Evolutionary conservation across 1,284 basidiomycete species (phyloP).

Genomic region (Leccinum angustisporum): DNA sequence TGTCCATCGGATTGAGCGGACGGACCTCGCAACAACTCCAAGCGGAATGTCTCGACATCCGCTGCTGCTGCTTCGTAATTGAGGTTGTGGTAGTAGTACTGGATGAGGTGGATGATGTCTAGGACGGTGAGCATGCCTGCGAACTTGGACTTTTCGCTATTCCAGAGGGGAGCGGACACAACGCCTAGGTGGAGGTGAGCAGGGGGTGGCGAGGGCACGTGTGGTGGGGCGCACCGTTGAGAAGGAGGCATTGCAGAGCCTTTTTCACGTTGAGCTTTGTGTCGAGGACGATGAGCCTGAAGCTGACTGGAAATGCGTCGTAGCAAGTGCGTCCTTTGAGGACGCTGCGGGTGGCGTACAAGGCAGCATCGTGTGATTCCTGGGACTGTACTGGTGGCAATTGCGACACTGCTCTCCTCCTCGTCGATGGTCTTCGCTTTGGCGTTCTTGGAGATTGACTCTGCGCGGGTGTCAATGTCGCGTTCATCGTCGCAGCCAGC

Average conservation of each 20-base stretch:
- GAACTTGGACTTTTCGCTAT: constrained; percentile 86
- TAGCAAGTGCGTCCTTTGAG: constrained; percentile 87
- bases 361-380: constrained; percentile 72
- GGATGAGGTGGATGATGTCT: constrained; percentile 95
- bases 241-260: constrained; percentile 84
- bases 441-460: constrained; percentile 21
- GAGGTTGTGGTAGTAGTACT: constrained; percentile 90
- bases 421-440: constrained; percentile 43
- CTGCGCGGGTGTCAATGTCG: constrained; percentile 37
- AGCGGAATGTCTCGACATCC: constrained; percentile 93
- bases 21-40: constrained; percentile 85
- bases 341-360: constrained; percentile 78
- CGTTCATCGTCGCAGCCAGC: constrained; percentile 36
- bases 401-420: constrained; percentile 59
- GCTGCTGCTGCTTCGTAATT: constrained; percentile 86
- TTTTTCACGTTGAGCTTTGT: constrained; percentile 93
- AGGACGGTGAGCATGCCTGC: constrained; percentile 96
- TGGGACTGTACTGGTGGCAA: constrained; percentile 51
- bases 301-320: constrained; percentile 95
- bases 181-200: constrained; percentile 60
- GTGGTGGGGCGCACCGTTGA: constrained; percentile 65
- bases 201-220: not conserved
- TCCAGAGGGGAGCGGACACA: constrained; percentile 98
- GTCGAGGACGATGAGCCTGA: constrained; percentile 95
- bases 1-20: constrained; percentile 10